Percentiles rank a stretch among this genome's conserved stretches.
These are phyloP conservation scores for Ceratocystiopsis sp. DNA, from an alignment of 2,329 filamentous ascomycete species.

Conservation along the genomic window DNA sequence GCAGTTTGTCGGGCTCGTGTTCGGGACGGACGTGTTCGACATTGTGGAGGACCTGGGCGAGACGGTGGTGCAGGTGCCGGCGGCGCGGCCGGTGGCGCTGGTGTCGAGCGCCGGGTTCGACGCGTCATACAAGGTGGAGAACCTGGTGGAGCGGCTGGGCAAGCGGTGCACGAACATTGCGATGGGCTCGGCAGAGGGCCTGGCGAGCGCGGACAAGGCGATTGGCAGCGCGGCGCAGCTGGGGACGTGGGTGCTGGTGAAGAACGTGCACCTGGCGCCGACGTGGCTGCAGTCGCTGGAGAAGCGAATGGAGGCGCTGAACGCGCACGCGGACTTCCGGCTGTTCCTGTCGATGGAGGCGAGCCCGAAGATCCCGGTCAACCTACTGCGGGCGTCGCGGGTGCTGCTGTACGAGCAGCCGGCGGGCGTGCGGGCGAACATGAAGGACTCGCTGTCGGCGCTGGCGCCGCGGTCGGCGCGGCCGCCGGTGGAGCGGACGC, in stretches of 20 bases:
- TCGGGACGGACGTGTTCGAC: conserved; percentile 69
- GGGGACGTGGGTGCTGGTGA: conserved; percentile 92
- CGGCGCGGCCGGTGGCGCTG: conserved; percentile 73
- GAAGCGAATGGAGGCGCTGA: conserved; percentile 90
- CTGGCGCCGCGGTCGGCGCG: conserved; percentile 60
- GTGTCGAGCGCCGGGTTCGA: conserved; percentile 95
- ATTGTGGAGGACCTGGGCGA: conserved; percentile 70
- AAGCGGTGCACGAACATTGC: conserved; percentile 90
- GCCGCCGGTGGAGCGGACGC: conserved; percentile 75
- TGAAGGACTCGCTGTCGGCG: conserved; percentile 90
- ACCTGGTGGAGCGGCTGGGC: conserved; percentile 67
- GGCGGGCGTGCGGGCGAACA: conserved; percentile 88
- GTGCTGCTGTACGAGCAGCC: conserved; percentile 98
- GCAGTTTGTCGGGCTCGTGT: conserved; percentile 73
- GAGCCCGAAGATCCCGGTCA: conserved; percentile 91
- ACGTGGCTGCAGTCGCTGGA: conserved; percentile 95
- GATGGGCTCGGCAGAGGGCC: conserved; percentile 94
- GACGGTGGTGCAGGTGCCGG: conserved; percentile 67
- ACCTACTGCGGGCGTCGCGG: conserved; percentile 78
- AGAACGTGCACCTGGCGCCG: conserved; percentile 94
- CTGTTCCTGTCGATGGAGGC: conserved; percentile 97
- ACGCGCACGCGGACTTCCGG: conserved; percentile 82
- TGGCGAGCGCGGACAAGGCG: conserved; percentile 86
- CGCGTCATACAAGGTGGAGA: conserved; percentile 97
- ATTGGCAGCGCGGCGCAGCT: conserved; percentile 82